phyloP scores from a whole-genome alignment of 1,139 yeast species.

The Wickerhamiella pararugosa region DNA sequence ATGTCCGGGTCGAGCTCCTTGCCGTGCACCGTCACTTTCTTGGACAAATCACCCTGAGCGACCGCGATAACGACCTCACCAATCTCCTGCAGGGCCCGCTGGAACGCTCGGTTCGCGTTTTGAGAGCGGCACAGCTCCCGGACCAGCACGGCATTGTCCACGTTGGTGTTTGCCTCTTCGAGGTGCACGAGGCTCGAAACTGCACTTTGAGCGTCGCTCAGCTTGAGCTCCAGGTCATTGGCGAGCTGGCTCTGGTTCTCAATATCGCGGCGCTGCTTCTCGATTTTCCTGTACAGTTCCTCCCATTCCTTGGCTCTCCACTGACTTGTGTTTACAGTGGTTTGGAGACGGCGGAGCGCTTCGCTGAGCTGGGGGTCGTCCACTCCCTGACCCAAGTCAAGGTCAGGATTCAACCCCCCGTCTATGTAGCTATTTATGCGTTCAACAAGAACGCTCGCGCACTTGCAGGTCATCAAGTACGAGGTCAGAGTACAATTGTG shows the following conservation, averaged over 20 bases:
- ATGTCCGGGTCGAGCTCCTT: slow-evolving; percentile 61
- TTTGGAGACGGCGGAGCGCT: slow-evolving; percentile 15
- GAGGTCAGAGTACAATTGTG: too few species aligned
- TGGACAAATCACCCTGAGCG: slow-evolving; percentile 72
- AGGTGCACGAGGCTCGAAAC: slow-evolving; percentile 25
- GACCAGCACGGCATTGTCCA: slow-evolving; percentile 21
- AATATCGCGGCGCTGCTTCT: slow-evolving; percentile 27
- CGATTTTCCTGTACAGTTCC: slow-evolving; percentile 23
- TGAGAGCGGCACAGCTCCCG: slow-evolving; percentile 38
- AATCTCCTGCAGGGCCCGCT: slow-evolving; percentile 59
- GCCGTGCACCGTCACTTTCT: slow-evolving; percentile 57
- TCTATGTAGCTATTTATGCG: slow-evolving; percentile 15
- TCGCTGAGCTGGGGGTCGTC: slow-evolving; percentile 10
- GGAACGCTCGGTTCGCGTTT: slow-evolving; percentile 60
- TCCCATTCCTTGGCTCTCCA: slow-evolving; percentile 13
- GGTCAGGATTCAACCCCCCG: slow-evolving; percentile 7
- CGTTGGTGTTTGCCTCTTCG: slow-evolving; percentile 11
- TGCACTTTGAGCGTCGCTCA: slow-evolving; percentile 25
- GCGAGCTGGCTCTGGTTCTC: slow-evolving; percentile 25
- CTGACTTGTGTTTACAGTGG: slow-evolving; percentile 7
- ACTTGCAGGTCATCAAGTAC: too few species aligned
- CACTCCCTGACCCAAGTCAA: slow-evolving; percentile 14
- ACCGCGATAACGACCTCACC: slow-evolving; percentile 74
- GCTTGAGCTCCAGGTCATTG: slow-evolving; percentile 25
- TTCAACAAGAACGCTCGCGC: slow-evolving; percentile 10